Conservation (phyloP, 768 basidiomycete genomes). For the Mycena capillaripes region DNA sequence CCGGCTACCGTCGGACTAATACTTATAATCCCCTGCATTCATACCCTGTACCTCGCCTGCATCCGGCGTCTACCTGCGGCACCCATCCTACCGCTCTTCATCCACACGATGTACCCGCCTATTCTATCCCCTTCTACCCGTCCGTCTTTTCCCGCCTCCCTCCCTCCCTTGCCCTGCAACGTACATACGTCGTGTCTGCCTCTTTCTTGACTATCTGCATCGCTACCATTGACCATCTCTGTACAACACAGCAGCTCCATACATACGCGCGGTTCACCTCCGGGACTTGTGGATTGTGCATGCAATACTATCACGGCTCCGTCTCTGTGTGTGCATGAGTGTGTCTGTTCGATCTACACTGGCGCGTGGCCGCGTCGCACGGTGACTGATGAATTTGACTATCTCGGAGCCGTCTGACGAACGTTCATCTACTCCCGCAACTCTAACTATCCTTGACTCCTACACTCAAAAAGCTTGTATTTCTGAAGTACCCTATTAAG, state of each 20-base stretch:
- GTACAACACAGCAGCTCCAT: constrained; percentile 24
- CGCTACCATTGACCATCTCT: constrained; percentile 10
- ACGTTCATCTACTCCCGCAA: neutral
- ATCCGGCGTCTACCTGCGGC: neutral
- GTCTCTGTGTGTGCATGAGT: neutral
- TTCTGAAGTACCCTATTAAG: neutral
- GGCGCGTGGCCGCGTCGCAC: neutral
- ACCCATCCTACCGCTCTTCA: neutral
- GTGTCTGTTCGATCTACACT: neutral
- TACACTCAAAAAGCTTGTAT: neutral
- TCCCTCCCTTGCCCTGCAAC: too few relatives aligned
- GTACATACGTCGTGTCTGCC: constrained; percentile 12
- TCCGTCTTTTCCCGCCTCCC: neutral
- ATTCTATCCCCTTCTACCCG: neutral
- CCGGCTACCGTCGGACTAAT: neutral
- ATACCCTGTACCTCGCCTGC: neutral
- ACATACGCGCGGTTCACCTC: neutral
- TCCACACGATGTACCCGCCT: neutral
- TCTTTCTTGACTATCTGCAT: constrained; percentile 23
- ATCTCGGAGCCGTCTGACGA: neutral
- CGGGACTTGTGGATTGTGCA: constrained; percentile 4
- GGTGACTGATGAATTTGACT: neutral
- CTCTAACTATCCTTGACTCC: neutral
- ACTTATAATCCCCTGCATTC: constrained; percentile 3
- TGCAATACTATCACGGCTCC: neutral